Percentiles rank a stretch among this genome's conserved stretches.
These are phyloP conservation scores for Raffaelea arxii DNA, from an alignment of 2,329 filamentous ascomycete genomes.

Conservation along the genomic window DNA sequence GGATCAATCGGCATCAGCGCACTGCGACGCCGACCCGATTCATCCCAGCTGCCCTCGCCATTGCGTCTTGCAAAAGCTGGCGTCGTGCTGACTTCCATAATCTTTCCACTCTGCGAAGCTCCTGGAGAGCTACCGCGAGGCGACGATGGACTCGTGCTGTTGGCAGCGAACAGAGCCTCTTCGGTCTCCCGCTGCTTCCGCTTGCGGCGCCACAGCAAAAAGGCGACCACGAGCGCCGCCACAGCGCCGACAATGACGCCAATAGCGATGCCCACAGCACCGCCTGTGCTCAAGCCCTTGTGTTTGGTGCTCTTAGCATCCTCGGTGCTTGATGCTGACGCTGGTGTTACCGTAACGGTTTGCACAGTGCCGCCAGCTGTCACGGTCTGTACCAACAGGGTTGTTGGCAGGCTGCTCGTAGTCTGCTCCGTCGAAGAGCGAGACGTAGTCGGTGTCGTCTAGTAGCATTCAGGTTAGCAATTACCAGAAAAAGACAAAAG, in stretches of 20 bases:
- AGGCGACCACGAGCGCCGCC: constrained; percentile 24
- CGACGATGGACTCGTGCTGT: constrained; percentile 22
- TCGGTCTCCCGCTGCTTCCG: constrained; percentile 33
- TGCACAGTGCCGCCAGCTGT: constrained; percentile 42
- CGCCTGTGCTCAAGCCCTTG: constrained; percentile 32
- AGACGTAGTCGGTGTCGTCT: too few relatives aligned
- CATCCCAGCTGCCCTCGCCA: constrained; percentile 20
- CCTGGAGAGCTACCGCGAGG: constrained; percentile 41
- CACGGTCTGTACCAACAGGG: constrained; percentile 36
- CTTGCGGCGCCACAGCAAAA: constrained; percentile 25
- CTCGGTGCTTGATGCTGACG: constrained; percentile 1
- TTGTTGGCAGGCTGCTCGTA: constrained; percentile 16
- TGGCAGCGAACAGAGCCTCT: constrained; percentile 30
- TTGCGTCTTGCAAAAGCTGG: constrained; percentile 4
- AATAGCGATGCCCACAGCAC: constrained; percentile 42
- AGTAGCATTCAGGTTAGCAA: background rate
- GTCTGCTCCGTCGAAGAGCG: background rate
- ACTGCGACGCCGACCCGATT: constrained; percentile 33
- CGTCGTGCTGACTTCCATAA: constrained; percentile 22
- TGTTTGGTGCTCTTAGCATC: constrained; percentile 10
- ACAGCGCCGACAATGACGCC: constrained; percentile 28
- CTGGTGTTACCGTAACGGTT: constrained; percentile 45
- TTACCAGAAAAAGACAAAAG: background rate
- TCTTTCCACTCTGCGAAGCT: constrained; percentile 32
- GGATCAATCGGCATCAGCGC: constrained; percentile 51